Base-by-base conservation (phyloP, 768 basidiomycete species). In the Boletus subparvulus region DNA sequence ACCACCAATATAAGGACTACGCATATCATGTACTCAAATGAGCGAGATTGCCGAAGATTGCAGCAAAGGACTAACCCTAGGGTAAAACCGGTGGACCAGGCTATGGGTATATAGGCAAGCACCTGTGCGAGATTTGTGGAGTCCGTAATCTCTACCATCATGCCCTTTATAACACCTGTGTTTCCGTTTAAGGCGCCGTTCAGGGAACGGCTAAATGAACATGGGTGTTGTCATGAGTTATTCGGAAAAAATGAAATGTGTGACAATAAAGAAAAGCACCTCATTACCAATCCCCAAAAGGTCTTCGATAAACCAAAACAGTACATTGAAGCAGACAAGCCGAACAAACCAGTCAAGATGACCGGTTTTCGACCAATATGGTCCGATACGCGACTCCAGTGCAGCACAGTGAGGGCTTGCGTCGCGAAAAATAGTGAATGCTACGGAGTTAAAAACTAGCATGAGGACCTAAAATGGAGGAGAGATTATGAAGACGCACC, bases 351-450 rank as follows among this genome's bases (percentile, higher is more conserved):
- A 1, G 67, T 76, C 50, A 90, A 74, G 56, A 90, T 81, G 24
- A 91, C 82, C 0, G 90, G 89, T 60, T 87, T 90, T 44, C 90
- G 83, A 17, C 90, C 90, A 35, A 90, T 69, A 41, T 77, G 74
- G 60, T 91, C 90, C 8, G 88, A 90, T 12, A 83, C 52, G 17
- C 86, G 81, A 66, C 86, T 86, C 88, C 89, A 92, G 58, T 89
- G 83, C 16, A 91, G 69, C 26, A 90, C 83, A 2, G 87, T 89
- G 48, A 82, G 68, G 0, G 88, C 87, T 71, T 91, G 86, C 0
- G 87, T 85, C 19, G 87, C 75, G 60, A 86, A 92, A 72, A 90
- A 92, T 14, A 89, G 63, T 0, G 90, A 91, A 78, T 89, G 84
- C 90, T 92, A 57, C 5, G 50, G n/a, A 4, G 2, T 47, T 21